These are phyloP conservation scores for Leucosporidium scottii DNA, from an alignment of 768 basidiomycete species.

Conservation along the genomic window DNA sequence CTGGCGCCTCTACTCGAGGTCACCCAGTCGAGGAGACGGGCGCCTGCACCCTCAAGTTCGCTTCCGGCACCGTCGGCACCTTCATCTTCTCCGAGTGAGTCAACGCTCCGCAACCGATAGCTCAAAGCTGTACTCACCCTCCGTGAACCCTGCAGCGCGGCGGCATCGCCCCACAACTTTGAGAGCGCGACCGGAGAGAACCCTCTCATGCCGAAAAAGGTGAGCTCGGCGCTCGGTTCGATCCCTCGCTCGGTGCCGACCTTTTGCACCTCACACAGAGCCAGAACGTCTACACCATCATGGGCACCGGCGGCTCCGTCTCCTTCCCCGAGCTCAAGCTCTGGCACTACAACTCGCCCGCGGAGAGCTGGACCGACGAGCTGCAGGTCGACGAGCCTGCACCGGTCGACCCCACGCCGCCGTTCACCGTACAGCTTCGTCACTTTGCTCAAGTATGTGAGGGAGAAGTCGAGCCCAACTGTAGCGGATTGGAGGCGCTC, in stretches of 20 bases:
- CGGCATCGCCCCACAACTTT: constrained; percentile 28
- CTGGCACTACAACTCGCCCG: constrained; percentile 12
- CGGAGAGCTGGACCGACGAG: constrained; percentile 12
- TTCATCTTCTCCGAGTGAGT: constrained; percentile 36
- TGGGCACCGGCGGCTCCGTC: constrained; percentile 26
- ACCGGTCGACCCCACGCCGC: constrained; percentile 17
- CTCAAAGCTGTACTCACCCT: too few relatives aligned
- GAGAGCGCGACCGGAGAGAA: constrained; percentile 36
- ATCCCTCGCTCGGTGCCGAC: background rate
- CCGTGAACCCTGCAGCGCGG: too few relatives aligned
- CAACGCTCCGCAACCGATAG: too few relatives aligned
- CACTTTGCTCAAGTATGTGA: constrained; percentile 27
- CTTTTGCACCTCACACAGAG: background rate
- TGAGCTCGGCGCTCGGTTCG: background rate
- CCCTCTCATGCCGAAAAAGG: constrained; percentile 21
- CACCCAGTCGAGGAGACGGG: constrained; percentile 33
- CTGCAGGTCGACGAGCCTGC: background rate
- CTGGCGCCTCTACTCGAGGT: constrained; percentile 18
- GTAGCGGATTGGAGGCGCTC: constrained; percentile 23
- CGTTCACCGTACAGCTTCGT: constrained; percentile 32
- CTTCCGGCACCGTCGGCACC: constrained; percentile 30
- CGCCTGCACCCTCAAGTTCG: constrained; percentile 27
- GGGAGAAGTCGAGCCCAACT: constrained; percentile 27
- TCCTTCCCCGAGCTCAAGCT: constrained; percentile 22
- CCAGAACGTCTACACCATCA: constrained; percentile 25